Evolutionary conservation across 495 filamentous ascomycete genomes (phyloP).

Genomic region (Chaetomium cochliodes): DNA sequence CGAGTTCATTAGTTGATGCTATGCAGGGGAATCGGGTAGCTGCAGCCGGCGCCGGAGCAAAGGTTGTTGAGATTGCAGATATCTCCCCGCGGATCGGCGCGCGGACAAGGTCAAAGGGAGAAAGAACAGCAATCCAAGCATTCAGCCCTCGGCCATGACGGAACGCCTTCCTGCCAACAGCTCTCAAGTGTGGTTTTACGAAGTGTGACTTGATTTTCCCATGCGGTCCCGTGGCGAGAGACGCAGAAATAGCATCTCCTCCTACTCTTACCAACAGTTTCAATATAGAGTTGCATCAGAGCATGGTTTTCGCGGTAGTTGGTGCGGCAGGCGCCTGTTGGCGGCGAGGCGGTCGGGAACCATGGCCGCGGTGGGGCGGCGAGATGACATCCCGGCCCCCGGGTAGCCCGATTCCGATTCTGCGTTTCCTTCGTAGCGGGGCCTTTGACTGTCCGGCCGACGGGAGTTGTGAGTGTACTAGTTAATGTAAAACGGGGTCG

Average conservation of each 20-base stretch:
- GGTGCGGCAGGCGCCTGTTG: neutral
- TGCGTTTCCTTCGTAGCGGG: neutral
- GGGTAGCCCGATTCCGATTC: neutral
- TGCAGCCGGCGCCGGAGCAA: neutral
- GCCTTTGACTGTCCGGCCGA: no score
- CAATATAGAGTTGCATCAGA: neutral
- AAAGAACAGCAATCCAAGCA: neutral
- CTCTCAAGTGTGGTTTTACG: neutral
- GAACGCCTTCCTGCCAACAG: neutral
- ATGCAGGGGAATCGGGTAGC: slow-evolving; percentile 3
- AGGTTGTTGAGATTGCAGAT: neutral
- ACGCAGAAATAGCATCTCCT: neutral
- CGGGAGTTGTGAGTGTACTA: no score
- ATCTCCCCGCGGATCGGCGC: neutral
- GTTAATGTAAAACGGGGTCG: no score
- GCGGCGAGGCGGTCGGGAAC: neutral
- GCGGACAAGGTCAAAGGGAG: neutral
- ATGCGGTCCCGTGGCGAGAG: neutral
- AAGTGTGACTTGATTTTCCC: neutral
- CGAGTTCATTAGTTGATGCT: neutral
- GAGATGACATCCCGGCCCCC: neutral
- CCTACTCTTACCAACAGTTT: neutral
- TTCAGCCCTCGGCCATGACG: neutral
- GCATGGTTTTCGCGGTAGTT: neutral
- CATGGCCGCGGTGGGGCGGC: neutral